Evolutionary conservation across 345 rosid species (phyloP).

Genomic region (Gossypium australe): DNA sequence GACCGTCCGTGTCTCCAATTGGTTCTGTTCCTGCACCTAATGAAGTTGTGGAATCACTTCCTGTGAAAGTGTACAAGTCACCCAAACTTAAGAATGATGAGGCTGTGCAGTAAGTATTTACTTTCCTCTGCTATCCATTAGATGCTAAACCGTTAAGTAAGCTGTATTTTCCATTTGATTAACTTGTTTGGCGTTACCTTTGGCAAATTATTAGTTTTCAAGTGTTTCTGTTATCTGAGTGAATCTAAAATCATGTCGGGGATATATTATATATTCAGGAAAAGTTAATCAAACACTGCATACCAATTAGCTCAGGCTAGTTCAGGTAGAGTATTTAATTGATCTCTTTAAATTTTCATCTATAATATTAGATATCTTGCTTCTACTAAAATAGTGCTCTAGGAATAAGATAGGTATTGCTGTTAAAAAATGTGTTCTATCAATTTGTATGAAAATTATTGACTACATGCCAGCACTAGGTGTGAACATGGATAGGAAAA

Average conservation of each 20-base stretch:
- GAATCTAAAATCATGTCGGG: not conserved
- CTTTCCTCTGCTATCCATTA: not conserved
- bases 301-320: not conserved
- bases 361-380: not conserved
- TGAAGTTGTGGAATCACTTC: constrained; percentile 83
- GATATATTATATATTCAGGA: not conserved
- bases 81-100: constrained; percentile 63
- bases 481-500: not conserved
- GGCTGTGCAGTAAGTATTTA: constrained; percentile 61
- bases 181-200: not conserved
- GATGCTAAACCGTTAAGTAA: not conserved
- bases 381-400: not conserved
- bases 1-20: constrained; percentile 74
- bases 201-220: not conserved
- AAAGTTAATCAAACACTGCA: not conserved
- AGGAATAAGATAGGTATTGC: not conserved
- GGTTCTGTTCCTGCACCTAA: constrained; percentile 96
- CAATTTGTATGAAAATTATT: not conserved
- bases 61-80: constrained; percentile 53
- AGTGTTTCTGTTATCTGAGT: not conserved
- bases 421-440: not conserved
- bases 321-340: not conserved
- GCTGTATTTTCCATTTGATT: constrained; percentile 2
- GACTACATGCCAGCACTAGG: not conserved
- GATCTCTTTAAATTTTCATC: not conserved